Base-by-base conservation (phyloP, 768 basidiomycete species). In the Podaxis sp. region DNA sequence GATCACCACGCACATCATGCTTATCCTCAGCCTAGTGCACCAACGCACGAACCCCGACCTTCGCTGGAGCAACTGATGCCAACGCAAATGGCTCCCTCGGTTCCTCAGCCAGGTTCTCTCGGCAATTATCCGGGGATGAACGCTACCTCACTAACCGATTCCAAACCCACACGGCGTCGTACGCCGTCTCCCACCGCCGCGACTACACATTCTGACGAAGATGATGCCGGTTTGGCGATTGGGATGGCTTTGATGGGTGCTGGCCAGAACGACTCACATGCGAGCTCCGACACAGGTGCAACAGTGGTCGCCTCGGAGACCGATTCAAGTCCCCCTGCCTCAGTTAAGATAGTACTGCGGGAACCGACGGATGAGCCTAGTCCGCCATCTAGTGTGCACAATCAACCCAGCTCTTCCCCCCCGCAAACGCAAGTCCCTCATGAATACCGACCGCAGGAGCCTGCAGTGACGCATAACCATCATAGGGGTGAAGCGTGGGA, bases 211-310 rank as follows among this genome's bases (percentile, higher is more conserved):
- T 48, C 26, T 48, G 46, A 66, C 11, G 57, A 67, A 53, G 36
- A 59, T 58, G 68, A 64, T 36, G 58, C 62, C 53, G 66, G 70
- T 38, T 64, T 71, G 37, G 62, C 68, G 20, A 74, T 74, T 54
- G 73, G 73, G 20, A 70, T 74, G 69, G 71, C 70, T 20, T 67
- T 74, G 72, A 62, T 74, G 36, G 56, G 53, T n/a, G 55, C 36
- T 7, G 64, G 58, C 12, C 64, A 65, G 40, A 52, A 65, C 49
- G 62, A 64, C 30, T 59, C 49, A 49, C 65, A 57, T 53, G 58
- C 65, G 46, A 53, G 65, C 30, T 44, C 58, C 17, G 48, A 33
- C 28, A 37, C 54, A 13, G 36, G 36, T 17, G 11, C 54, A 20
- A 56, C 55, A 26, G 46, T 30, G 28, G n/a, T 48, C 38, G 24